Percentiles rank a stretch among this genome's conserved stretches.
Conservation (phyloP, 768 basidiomycete genomes). For the Termitomyces eurrhizus region DNA sequence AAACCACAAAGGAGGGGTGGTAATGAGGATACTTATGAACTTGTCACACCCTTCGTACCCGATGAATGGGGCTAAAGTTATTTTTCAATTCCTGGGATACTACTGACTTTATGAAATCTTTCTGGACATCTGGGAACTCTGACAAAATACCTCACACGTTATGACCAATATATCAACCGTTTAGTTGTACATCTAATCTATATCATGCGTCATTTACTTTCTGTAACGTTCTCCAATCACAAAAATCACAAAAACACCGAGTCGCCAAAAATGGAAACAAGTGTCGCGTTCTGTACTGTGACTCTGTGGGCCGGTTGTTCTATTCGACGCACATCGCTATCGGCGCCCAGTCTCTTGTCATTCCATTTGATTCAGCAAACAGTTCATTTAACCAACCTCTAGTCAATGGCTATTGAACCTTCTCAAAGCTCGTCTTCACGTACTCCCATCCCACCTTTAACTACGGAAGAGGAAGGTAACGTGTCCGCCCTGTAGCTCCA, state of each 20-base stretch:
- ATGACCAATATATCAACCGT: not conserved
- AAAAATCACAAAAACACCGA: not conserved
- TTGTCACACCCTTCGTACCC: conserved; percentile 78
- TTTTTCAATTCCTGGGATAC: not conserved
- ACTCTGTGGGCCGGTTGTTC: not conserved
- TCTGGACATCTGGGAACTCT: not conserved
- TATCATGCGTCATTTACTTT: not conserved
- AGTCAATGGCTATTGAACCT: conserved; percentile 13
- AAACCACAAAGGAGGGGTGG: conserved; percentile 44
- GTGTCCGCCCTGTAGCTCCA: conserved; percentile 4
- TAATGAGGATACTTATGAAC: conserved; percentile 78
- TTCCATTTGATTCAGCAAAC: not conserved
- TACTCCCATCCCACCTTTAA: conserved; percentile 39
- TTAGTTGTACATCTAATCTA: not conserved
- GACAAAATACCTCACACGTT: conserved; percentile 1
- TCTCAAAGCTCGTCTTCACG: conserved; percentile 21
- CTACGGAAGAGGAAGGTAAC: conserved; percentile 63
- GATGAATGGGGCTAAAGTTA: conserved; percentile 61
- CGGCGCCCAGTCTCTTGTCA: not conserved
- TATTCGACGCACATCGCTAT: not conserved
- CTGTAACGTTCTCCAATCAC: not conserved
- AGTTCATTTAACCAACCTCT: not conserved
- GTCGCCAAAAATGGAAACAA: conserved; percentile 1
- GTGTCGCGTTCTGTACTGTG: not conserved
- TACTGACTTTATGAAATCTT: not conserved